These are phyloP conservation scores for Ceratocystis smalleyi DNA, from an alignment of 2,329 filamentous ascomycete genomes.

Conservation along the genomic window DNA sequence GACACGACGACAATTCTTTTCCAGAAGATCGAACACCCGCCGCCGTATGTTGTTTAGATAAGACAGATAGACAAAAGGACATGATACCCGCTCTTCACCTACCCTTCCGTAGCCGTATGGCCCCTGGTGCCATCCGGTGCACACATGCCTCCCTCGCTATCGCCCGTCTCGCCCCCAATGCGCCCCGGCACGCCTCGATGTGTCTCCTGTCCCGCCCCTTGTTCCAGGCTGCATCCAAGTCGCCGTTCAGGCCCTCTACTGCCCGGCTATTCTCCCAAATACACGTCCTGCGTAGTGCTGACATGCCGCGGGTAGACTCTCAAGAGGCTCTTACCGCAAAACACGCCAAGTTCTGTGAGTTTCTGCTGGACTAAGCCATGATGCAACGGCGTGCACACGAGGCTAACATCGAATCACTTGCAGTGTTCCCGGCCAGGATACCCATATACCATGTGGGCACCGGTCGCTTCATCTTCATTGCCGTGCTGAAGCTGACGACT, in stretches of 20 bases:
- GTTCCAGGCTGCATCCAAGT: neutral
- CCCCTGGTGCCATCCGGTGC: neutral
- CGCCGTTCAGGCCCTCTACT: neutral
- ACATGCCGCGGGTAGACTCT: neutral
- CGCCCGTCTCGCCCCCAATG: neutral
- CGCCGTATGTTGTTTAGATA: neutral
- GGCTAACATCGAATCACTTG: neutral
- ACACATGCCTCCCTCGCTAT: neutral
- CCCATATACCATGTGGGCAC: constrained; percentile 65
- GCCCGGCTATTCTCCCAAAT: neutral
- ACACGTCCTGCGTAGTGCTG: neutral
- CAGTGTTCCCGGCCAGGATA: constrained; percentile 41
- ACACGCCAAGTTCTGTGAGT: constrained; percentile 3
- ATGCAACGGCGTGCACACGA: neutral
- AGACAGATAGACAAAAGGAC: neutral
- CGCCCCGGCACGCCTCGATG: neutral
- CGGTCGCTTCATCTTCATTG: constrained; percentile 49
- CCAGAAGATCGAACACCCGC: neutral
- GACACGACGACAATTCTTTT: too few relatives aligned
- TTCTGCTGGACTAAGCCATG: neutral
- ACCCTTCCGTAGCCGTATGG: neutral
- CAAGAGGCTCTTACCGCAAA: neutral
- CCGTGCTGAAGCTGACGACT: constrained; percentile 54
- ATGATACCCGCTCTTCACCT: neutral
- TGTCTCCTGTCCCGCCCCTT: neutral